Conservation (phyloP, 2,329 filamentous ascomycete genomes). For the Venturia asperata region DNA sequence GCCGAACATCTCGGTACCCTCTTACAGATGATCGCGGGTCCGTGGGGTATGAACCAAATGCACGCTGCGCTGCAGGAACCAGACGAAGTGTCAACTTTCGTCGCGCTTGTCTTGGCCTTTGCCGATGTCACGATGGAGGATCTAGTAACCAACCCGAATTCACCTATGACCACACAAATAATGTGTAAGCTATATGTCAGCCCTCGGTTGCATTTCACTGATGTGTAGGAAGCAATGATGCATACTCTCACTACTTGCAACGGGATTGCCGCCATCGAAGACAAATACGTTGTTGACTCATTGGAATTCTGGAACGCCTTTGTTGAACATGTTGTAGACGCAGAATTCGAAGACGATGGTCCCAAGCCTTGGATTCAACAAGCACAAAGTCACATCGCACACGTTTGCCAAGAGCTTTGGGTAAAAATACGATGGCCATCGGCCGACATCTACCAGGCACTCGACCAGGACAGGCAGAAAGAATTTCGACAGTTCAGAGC, state of each 20-base stretch:
- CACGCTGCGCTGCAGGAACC: constrained; percentile 50
- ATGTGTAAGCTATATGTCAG: constrained; percentile 5
- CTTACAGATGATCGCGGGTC: constrained; percentile 52
- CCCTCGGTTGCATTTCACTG: neutral
- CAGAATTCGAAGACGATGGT: constrained; percentile 27
- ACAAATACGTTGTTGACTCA: constrained; percentile 65
- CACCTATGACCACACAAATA: constrained; percentile 44
- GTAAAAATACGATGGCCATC: constrained; percentile 63
- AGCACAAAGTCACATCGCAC: constrained; percentile 54
- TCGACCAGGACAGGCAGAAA: constrained; percentile 62
- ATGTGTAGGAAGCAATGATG: constrained; percentile 38
- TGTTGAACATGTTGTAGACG: constrained; percentile 58
- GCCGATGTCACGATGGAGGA: constrained; percentile 58
- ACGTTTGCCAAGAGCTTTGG: constrained; percentile 60
- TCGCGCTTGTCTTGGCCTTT: constrained; percentile 60
- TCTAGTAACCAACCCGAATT: constrained; percentile 49
- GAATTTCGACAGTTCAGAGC: constrained; percentile 66
- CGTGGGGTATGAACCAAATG: constrained; percentile 53
- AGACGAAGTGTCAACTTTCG: constrained; percentile 53
- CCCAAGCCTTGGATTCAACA: constrained; percentile 49
- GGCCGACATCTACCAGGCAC: constrained; percentile 49
- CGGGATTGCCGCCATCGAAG: constrained; percentile 63
- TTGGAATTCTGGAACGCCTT: constrained; percentile 78
- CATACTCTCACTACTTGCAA: constrained; percentile 58
- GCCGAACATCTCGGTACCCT: constrained; percentile 52